Conservation (phyloP, 2,329 filamentous ascomycete genomes). For the Aspergillus brasiliensis region DNA sequence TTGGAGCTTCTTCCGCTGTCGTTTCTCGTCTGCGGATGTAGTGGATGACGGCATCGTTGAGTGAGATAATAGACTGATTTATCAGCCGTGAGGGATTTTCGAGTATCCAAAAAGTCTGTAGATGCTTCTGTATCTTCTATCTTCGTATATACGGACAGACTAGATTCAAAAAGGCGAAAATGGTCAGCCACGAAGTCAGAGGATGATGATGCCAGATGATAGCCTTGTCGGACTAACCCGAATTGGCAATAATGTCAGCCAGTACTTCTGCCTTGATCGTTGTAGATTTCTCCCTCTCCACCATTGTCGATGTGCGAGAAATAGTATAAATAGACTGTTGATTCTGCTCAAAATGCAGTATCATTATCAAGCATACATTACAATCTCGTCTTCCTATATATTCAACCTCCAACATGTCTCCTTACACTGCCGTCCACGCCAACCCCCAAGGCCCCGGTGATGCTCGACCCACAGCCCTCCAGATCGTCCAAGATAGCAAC, state of each 20-base stretch:
- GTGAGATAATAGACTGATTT: too few relatives aligned
- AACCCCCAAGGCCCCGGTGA: conserved; percentile 25
- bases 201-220: background rate
- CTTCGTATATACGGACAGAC: background rate
- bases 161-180: background rate
- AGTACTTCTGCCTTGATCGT: too few relatives aligned
- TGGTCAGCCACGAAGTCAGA: background rate
- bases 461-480: conserved; percentile 36
- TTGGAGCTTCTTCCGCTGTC: conserved; percentile 15
- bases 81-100: too few relatives aligned
- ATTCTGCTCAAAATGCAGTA: background rate
- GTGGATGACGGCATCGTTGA: background rate
- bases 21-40: background rate
- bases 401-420: conserved; percentile 14
- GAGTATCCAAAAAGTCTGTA: background rate
- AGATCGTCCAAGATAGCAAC: conserved; percentile 33
- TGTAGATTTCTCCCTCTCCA: background rate
- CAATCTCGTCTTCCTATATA: background rate
- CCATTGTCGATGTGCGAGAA: background rate
- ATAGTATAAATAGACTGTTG: background rate
- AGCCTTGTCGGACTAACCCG: background rate
- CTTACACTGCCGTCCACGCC: conserved; percentile 28
- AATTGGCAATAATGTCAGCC: conserved; percentile 3
- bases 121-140: background rate
- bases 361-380: background rate